Percentiles rank a stretch among this genome's conserved stretches.
Evolutionary conservation across 2,329 filamentous ascomycete species (phyloP).

Genomic region (Fusarium setosum): DNA sequence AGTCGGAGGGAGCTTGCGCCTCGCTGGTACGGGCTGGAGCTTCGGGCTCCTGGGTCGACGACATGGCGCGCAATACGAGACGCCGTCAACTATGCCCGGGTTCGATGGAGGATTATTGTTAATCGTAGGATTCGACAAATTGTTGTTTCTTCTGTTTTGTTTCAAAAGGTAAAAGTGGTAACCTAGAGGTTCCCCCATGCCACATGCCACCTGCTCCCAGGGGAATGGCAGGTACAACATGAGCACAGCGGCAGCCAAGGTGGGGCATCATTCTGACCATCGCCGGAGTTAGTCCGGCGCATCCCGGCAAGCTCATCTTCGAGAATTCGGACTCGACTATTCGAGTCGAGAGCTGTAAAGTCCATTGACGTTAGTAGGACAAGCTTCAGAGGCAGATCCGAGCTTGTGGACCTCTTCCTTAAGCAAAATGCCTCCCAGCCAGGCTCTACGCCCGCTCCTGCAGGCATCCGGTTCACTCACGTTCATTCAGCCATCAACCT

Average conservation of each 20-base stretch:
- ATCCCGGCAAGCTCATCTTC: constrained; percentile 17
- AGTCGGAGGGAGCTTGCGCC: constrained; percentile 48
- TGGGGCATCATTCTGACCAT: constrained; percentile 14
- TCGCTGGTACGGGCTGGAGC: constrained; percentile 46
- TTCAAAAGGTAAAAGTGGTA: constrained; percentile 31
- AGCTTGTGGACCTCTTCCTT: neutral
- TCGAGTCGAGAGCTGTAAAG: neutral
- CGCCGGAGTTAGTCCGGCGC: constrained; percentile 46
- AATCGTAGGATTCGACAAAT: constrained; percentile 11
- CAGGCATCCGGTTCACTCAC: constrained; percentile 12
- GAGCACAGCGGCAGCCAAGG: constrained; percentile 21
- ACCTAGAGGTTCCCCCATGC: constrained; percentile 39
- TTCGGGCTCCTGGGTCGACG: constrained; percentile 51
- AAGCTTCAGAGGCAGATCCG: neutral
- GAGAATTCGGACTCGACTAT: neutral
- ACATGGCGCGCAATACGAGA: constrained; percentile 45
- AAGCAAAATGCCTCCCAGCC: constrained; percentile 29
- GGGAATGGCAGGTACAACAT: constrained; percentile 24
- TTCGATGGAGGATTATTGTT: constrained; percentile 14
- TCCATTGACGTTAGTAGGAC: constrained; percentile 22
- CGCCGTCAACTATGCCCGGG: constrained; percentile 34
- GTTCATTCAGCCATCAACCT: constrained; percentile 12
- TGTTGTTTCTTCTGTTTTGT: constrained; percentile 21
- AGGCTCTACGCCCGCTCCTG: constrained; percentile 28
- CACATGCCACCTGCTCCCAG: constrained; percentile 36